Evolutionary conservation across 2,329 filamentous ascomycete genomes (phyloP), one percentile per base, ranked within the genome.

Genomic region (Apiospora pterosperma): DNA sequence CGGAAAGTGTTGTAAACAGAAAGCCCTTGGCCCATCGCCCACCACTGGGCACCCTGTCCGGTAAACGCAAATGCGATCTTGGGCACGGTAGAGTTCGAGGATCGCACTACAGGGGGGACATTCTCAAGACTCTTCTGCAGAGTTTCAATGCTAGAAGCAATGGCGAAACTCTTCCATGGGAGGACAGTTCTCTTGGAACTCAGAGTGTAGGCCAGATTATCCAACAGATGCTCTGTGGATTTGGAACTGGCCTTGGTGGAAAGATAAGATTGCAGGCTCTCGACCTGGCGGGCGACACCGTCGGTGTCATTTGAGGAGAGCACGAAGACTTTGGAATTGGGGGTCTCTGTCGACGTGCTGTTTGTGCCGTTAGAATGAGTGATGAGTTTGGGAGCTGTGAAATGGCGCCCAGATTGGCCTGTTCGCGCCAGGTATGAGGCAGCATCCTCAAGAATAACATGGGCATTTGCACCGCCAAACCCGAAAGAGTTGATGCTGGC

Each of bases 41-140:
- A 73, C 75, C 77, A 81, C 61, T 81, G 79, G 0, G 79, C 71
- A 3, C 80, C 80, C 66, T 82, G 80, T 0, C 80, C 80, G 39
- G 76, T 78, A 65, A 82, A 82, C 14, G 80, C 59, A 65, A 82
- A 82, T 59, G 76, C 78, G 36, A 81, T 63, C 7, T 69, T 75
- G 3, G 75, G 73, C 8, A 60, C 58, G 16, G 58, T 36, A 25
- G 58, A 60, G 58, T 25, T 39, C 5, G 58, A 60, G 23, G 58
- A 60, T 7, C 58, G 34, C 5, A 60, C 34, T 1, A 39, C 58
- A n/a, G 58, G 34, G 8, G 58, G 58, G 21, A 60, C 34, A 16
- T 25, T 60, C 21, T 25, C 58, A 3, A 60, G 58, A 16, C 16
- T 16, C 23, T 60, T 60, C 21, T 25, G 58, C 0, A 55, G 16